Evolutionary conservation across 495 filamentous ascomycete species (phyloP), one percentile per base, ranked within the genome.

Genomic region (Aspergillus coremiiformis): DNA sequence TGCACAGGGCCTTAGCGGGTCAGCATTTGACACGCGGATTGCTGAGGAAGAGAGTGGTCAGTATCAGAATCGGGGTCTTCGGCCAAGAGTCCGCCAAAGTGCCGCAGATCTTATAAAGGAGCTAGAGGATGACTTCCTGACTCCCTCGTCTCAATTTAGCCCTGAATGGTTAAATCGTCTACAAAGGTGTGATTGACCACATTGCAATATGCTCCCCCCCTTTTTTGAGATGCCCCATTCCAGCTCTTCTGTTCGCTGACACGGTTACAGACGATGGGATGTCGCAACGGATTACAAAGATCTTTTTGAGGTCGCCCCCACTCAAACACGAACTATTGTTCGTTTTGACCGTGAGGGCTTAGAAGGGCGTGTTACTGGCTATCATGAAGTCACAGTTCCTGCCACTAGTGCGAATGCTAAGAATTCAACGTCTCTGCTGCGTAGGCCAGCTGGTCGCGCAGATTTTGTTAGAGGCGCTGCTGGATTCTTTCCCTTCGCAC

Each of bases 381-480:
- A 98, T 66, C 87, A 83, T 62, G 91, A 97, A 69, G 86, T 97
- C 44, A 96, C 93, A 0, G 82, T 97, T 21, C 91, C 92, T 14
- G 90, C 91, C 20, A 84, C 80, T 52, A 92, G 87, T 51, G 89
- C 89, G 1, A 97, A 86, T 15, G 93, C 93, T 4, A 98, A 98
- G 71, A 96, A 95, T 61, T 96, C 91, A 20, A 98, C 94, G 0
- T 96, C 90, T 0, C 74, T 98, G 32, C 70, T 87, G 9, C 80
- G 93, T 33, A 93, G 93, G 59, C 92, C 92, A 22, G 93, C 91
- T 33, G 82, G 80, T 51, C 81, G 87, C 56, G 89, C 88, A 32
- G 91, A 97, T 46, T 95, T 97, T 65, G 91, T 98, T 19, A 79
- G 93, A n/a, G 93, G 93, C 14, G 90, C 86, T 17, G 88, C 91